phyloP scores from a whole-genome alignment of 192 early-diverging fungal species.

The Coemansia sp. region DNA sequence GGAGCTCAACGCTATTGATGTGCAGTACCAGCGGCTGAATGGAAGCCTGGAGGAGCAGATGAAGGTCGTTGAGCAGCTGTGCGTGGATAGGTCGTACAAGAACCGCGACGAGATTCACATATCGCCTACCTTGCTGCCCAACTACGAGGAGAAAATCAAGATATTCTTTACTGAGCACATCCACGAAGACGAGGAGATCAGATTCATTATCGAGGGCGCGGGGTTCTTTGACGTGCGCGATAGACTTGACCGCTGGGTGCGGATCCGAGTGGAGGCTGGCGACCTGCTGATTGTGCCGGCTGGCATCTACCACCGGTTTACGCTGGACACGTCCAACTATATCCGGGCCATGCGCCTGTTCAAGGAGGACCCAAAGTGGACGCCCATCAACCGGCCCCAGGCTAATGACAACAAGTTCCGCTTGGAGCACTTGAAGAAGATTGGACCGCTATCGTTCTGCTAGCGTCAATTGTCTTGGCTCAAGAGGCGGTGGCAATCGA shows the following conservation, averaged over 20 bases:
- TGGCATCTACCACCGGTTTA: conserved; percentile 97
- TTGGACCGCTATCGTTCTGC: conserved; percentile 11
- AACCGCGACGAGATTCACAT: conserved; percentile 92
- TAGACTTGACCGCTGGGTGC: conserved; percentile 75
- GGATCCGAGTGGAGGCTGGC: conserved; percentile 70
- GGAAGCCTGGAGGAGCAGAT: conserved; percentile 56
- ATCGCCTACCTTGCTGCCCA: conserved; percentile 75
- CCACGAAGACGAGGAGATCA: conserved; percentile 98
- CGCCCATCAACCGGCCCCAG: conserved; percentile 71
- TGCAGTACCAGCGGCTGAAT: conserved; percentile 72
- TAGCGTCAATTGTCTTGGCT: not conserved
- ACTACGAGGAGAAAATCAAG: conserved; percentile 94
- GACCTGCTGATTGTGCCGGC: conserved; percentile 93
- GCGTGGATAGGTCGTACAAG: conserved; percentile 81
- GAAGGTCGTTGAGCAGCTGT: conserved; percentile 69
- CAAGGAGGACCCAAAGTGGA: conserved; percentile 85
- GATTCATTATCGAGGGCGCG: conserved; percentile 85
- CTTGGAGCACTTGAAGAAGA: conserved; percentile 51
- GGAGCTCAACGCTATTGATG: conserved; percentile 71
- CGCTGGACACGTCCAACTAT: conserved; percentile 84
- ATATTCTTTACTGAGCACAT: conserved; percentile 93
- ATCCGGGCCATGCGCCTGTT: conserved; percentile 86
- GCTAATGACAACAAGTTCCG: conserved; percentile 66
- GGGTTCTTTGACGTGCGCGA: conserved; percentile 93
- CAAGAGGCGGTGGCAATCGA: not conserved